Evolutionary conservation across 495 filamentous ascomycete species (phyloP), one percentile per base, ranked within the genome.

Genomic region (Parathielavia hyrcaniae): DNA sequence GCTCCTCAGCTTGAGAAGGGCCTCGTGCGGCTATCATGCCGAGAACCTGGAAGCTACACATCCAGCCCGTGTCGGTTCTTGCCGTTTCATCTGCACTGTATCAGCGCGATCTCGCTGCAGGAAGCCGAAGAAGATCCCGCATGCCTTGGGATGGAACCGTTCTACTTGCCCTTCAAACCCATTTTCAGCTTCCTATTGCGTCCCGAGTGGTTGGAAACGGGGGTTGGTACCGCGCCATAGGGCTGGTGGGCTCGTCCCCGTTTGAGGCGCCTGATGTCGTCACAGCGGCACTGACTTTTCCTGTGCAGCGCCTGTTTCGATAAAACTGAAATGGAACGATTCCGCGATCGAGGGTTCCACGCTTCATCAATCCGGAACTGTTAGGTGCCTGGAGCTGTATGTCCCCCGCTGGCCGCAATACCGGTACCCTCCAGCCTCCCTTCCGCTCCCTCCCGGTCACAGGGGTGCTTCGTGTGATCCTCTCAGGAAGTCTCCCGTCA

Each of bases 41-140:
- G 23, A n/a, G n/a, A n/a, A n/a, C n/a, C n/a, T n/a, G n/a, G n/a
- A 38, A 20, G 49, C 19, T 8, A 11, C 11, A 11, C 53, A 26
- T 57, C 50, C 54, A 57, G 45, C 54, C 54, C 46, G 54, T 20
- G 53, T n/a, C 43, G 11, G 30, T 44, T 43, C 19, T 8, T 51
- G 17, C n/a, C 4, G 40, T 52, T 58, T 58, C 48, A 51, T 51
- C 55, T 22, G 38, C 46, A 5, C 16, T 36, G 47, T 26, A 41
- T 38, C 48, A 26, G 38, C 26, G 36, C 54, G 35, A 40, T 22
- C 32, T 9, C 41, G 44, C 36, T 57, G 53, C 53, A 55, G 26
- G 30, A 26, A 46, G 17, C 43, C 38, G 39, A 44, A 20, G 20
- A 10, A 40, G 35, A 22, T 26, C 19, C 43, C 22, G 6, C 16